Base-by-base conservation (phyloP, 352 stramenopile species). In the Thraustochytrium striatum region DNA sequence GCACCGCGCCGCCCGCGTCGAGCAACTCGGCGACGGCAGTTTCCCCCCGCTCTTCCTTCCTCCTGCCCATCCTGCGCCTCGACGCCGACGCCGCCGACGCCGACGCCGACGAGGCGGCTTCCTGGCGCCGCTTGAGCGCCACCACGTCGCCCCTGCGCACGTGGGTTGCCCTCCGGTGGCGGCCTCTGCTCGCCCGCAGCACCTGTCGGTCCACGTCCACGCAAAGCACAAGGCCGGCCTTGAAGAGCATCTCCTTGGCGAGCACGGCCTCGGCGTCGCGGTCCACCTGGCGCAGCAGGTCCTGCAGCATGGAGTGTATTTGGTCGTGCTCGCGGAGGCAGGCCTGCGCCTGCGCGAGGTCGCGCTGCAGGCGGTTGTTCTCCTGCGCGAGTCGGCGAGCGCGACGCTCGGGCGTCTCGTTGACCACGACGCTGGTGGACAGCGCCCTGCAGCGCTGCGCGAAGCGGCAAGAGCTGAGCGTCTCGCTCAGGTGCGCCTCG, bases 401-500 rank as follows among this genome's bases (percentile, higher is more conserved):
- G 2, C 30, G 25, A 19, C 68, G 65, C 7, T 30, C 21, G 36
- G 61, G 43, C 13, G 65, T 62, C 41, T 81, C 59, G 43, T 82
- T 82, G 39, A 62, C 21, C 21, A 19, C 61, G n/a, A 82, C 82
- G n/a, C 61, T 32, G 13, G 65, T 84, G 30, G 79, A 53, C 3
- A 85, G 28, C 0, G 52, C 43, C n/a, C 81, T 33, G 59, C 83
- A 85, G 8, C 83, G 68, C 57, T 86, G 83, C 19, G 79, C 83
- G 57, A 86, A 86, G n/a, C 83, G 73, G 53, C 82, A 86, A 8
- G 81, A 82, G 16, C 78, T 28, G 5, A 83, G 28, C 11, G 50
- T 62, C 57, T 84, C 78, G 30, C 8, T 33, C 11, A 35, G 13
- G 47, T 81, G 43, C 58, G 43, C 7, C 82, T 47, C 35, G 84